Evolutionary conservation across 257 asterid genomes (phyloP), one percentile per base, ranked within the genome.

Genomic region (Scutellaria minor): DNA sequence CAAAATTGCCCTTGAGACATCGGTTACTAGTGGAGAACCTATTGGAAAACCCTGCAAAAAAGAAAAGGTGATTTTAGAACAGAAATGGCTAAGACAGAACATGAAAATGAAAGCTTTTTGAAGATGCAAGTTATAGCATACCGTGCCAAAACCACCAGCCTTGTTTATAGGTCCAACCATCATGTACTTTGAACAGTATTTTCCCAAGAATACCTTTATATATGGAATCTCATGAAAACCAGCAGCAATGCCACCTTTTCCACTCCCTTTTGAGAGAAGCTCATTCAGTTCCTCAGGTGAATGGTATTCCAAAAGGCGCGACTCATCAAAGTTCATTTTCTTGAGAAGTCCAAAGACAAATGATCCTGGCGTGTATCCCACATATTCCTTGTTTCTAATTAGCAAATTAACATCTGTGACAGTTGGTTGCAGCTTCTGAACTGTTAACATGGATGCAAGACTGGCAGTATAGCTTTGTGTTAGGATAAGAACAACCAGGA

Each of bases 401-500:
- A 87, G 85, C 64, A 67, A 72, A 12, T 70, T 67, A 14, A 75
- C 70, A 64, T 85, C 80, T 9, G 81, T 84, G 3, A 88, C 69
- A 4, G 90, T 78, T 10, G 89, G 94, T 44, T 77, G 83, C 13
- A 86, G 79, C 53, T 84, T 67, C 60, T 84, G 75, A 14, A 86
- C 85, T 2, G 93, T 87, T 65, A 87, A 15, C 83, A 81, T 83
- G 12, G 93, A 78, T 2, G 90, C 39, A 6, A 87, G 81, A 71
- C 86, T 84, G 9, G 92, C 90, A 0, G 92, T 87, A 40, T 87
- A 85, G 72, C 85, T 83, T 35, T 73, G 77, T 0, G 84, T 88
- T 15, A 88, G 78, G 27, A 85, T 80, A 0, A 84, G 81, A 0
- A 83, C 86, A 0, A 84, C 85, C 69, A 39, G 51, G 64, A 13